Base-by-base conservation (phyloP, 108 stramenopile species). In the Discostella pseudostelligera region DNA sequence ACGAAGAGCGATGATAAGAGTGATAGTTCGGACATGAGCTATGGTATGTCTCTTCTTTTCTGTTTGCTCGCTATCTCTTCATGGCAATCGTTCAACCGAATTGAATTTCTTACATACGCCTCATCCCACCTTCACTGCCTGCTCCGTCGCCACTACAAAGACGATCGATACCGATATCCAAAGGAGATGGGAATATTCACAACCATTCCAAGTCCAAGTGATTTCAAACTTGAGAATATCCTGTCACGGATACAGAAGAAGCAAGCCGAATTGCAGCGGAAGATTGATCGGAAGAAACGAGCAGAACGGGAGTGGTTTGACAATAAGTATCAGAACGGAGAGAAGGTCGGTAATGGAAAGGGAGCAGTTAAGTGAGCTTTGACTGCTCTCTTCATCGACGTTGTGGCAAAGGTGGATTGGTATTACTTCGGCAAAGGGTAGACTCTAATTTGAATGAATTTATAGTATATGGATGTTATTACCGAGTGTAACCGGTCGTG, bases 281-380 rank as follows among this genome's bases (percentile, higher is more conserved):
- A 87, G 62, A 89, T 90, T 59, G 84, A 92, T 32, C 65, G 85
- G 49, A 95, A 95, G 69, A 88, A 80, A 61, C 78, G 80, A 59
- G 84, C 85, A 20, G 94, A 95, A 59, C 59, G 60, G 48, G 81
- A 92, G 25, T 89, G 84, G 68, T 92, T 87, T 72, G 58, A 84
- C 32, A 70, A 85, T 39, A 84, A 88, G 69, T 89, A 92, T 76
- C 68, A 69, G 35, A 69, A 69, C 12, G 67, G 67, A 36, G 50
- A 46, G 5, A 64, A 53, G 16, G 22, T 19, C 40, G 25, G 59
- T 28, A 56, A 44, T 64, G 62, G 64, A 12, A 65, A 55, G 11
- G 47, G 47, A 48, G 17, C 8, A 16, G 47, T 48, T 16, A 19
- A 22, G 22, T 19, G 17, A 45, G 17, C 14, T 8, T 45, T 45